These are phyloP conservation scores for Sclerotinia minor DNA, from an alignment of 2,329 filamentous ascomycete genomes.

Conservation along the genomic window DNA sequence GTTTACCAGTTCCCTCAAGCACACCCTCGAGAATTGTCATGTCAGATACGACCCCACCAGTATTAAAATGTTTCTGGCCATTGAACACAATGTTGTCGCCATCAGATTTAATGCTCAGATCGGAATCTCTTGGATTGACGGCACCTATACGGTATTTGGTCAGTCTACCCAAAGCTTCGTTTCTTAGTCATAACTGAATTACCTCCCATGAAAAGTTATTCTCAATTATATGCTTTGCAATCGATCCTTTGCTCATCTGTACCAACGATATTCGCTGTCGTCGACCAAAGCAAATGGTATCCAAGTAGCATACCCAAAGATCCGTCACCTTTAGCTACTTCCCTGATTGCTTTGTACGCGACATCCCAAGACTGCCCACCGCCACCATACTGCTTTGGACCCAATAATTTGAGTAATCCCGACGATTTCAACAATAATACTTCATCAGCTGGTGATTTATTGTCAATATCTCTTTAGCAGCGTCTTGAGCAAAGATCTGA, in stretches of 20 bases:
- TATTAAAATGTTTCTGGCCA: constrained; percentile 67
- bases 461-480: constrained; percentile 48
- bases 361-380: constrained; percentile 55
- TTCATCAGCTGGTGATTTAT: constrained; percentile 54
- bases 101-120: constrained; percentile 56
- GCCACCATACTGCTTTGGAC: constrained; percentile 52
- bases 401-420: constrained; percentile 52
- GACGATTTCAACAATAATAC: constrained; percentile 53
- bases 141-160: constrained; percentile 43
- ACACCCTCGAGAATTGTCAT: constrained; percentile 65
- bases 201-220: constrained; percentile 68
- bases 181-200: constrained; percentile 18
- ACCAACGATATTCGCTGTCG: constrained; percentile 60
- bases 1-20: constrained; percentile 56
- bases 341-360: constrained; percentile 59
- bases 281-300: constrained; percentile 65
- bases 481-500: constrained; percentile 20
- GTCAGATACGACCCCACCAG: constrained; percentile 65
- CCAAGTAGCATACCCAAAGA: constrained; percentile 66
- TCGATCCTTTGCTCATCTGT: constrained; percentile 58
- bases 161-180: not conserved
- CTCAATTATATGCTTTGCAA: constrained; percentile 56
- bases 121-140: constrained; percentile 64
- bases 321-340: constrained; percentile 65
- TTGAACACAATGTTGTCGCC: constrained; percentile 59